Evolutionary conservation across 768 basidiomycete genomes (phyloP).

Genomic region (Xerocomellus chrysenteron): DNA sequence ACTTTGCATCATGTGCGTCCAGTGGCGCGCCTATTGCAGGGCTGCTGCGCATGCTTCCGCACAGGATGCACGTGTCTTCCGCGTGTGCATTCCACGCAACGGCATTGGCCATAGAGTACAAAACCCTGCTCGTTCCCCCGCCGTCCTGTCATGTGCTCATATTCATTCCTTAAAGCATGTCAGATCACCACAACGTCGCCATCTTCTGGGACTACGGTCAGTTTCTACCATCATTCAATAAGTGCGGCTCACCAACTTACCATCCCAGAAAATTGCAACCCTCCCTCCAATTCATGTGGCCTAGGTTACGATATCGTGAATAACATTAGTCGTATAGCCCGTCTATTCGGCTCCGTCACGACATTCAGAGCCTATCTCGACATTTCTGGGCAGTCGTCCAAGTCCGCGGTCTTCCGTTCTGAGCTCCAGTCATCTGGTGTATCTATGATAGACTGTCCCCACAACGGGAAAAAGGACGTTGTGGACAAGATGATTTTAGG

Average conservation of each 20-base stretch:
- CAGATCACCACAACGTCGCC: slow-evolving; percentile 38
- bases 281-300: slow-evolving; percentile 28
- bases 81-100: slow-evolving; percentile 16
- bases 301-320: slow-evolving; percentile 44
- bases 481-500: slow-evolving; percentile 50
- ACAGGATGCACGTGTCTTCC: slow-evolving; percentile 5
- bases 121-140: slow-evolving; percentile 7
- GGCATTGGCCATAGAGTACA: slow-evolving; percentile 20
- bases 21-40: slow-evolving; percentile 11
- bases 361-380: slow-evolving; percentile 57
- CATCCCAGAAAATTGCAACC: slow-evolving; percentile 32
- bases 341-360: slow-evolving; percentile 45
- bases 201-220: slow-evolving; percentile 42
- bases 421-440: slow-evolving; percentile 47
- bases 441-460: slow-evolving; percentile 38
- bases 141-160: slow-evolving; percentile 7
- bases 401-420: slow-evolving; percentile 36
- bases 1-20: slow-evolving; percentile 6
- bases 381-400: slow-evolving; percentile 38
- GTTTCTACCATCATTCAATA: slow-evolving; percentile 3
- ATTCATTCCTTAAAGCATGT: slow-evolving; percentile 30
- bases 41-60: slow-evolving; percentile 10
- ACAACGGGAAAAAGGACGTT: slow-evolving; percentile 35
- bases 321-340: slow-evolving; percentile 45
- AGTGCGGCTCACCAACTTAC: slow-evolving; percentile 1